Base-by-base conservation (phyloP, 371 early-diverging fungal species). In the Mucor mucedo region DNA sequence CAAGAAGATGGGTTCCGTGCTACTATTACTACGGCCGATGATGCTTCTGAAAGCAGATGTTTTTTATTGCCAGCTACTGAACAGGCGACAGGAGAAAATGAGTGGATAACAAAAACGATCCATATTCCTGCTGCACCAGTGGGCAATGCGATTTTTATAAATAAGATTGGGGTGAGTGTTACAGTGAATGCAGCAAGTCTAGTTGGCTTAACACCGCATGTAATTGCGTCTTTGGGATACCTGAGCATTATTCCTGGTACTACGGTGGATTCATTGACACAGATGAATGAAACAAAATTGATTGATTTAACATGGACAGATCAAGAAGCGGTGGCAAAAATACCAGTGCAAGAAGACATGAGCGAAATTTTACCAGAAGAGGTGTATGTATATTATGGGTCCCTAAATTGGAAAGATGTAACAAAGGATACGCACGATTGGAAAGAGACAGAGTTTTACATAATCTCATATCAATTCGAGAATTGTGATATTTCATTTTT, bases 21-120 rank as follows among this genome's bases (percentile, higher is more conserved):
- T 29, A 55, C 65, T 7, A 14, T 55, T 2, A 6, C 55, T 7
- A 33, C 59, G 4, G 35, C 13, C 0, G 41, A 55, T 21, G 21
- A 21, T 35, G 21, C 16, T 1, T 29, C 8, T 14, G 45, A 45
- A 13, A 65, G 58, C 27, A 29, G 53, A 38, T 66, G 60, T 28
- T 62, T 63, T 38, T 11, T 58, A 1, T n/a, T 62, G 0, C 63
- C 66, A 49, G 54, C 48, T 13, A 58, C 47, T 11, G 35, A 67
- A 10, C 55, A 66, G 39, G 52, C 41, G 4, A 52, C 47, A 5
- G 50, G 45, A 2, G 56, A 55, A 7, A 50, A 62, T 44, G 58
- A 41, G 1, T 71, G 71, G 71, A 60, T 64, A 5, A 53, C 39
- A 5, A 67, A 57, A 21, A 63, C 58, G 3, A 38, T 60, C n/a